Percentiles rank a stretch among this genome's conserved stretches.
Evolutionary conservation across 176 grass and related monocot species (phyloP).

Genomic region (Phyllostachys edulis): DNA sequence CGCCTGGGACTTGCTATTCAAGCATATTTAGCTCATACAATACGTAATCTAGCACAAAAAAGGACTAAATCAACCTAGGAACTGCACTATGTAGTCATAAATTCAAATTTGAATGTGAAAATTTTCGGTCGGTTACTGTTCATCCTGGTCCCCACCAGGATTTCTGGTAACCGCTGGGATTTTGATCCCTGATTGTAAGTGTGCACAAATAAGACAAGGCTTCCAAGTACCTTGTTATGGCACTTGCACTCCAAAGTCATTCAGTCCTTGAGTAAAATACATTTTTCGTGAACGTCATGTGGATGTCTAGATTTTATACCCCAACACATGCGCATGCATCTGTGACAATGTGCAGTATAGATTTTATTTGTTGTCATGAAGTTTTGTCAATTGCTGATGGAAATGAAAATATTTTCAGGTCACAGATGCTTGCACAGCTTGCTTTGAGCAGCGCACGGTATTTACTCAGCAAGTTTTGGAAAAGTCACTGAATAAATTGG

Average conservation of each 20-base stretch:
- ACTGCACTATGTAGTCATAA: no score
- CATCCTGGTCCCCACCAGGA: no score
- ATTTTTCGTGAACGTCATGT: background rate
- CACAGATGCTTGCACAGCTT: slow-evolving; percentile 92
- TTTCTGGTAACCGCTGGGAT: no score
- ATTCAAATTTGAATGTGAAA: no score
- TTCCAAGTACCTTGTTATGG: background rate
- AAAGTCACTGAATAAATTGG: slow-evolving; percentile 88
- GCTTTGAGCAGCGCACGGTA: slow-evolving; percentile 95
- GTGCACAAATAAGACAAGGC: background rate
- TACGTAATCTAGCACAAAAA: no score
- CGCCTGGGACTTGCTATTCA: no score
- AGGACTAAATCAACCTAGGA: no score
- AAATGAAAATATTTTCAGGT: slow-evolving; percentile 60
- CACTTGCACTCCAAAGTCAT: background rate
- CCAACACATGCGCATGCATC: slow-evolving; percentile 1
- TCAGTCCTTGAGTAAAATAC: background rate
- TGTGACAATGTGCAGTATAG: background rate
- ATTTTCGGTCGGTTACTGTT: no score
- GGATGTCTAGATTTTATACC: background rate
- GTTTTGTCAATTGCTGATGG: slow-evolving; percentile 23
- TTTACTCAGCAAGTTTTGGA: slow-evolving; percentile 99
- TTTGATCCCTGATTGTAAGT: no score
- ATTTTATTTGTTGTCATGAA: slow-evolving; percentile 1
- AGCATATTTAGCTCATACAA: no score